Conservation (phyloP, 352 stramenopile species). For the Phytopythium oedochilum region DNA sequence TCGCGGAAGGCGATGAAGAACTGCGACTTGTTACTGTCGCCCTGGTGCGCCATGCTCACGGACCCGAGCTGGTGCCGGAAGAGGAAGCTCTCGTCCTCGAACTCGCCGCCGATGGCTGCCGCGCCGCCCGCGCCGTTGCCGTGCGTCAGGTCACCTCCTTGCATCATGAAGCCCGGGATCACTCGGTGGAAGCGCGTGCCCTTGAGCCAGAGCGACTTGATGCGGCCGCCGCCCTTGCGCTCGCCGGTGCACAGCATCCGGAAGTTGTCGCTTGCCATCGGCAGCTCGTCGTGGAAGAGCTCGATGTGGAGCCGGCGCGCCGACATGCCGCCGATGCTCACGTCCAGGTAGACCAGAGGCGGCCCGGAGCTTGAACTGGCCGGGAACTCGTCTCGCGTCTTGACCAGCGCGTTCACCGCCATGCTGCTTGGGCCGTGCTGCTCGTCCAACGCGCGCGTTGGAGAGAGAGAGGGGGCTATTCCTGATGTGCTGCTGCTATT, state of each 20-base stretch:
- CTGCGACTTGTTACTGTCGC: constrained; percentile 96
- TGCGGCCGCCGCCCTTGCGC: constrained; percentile 41
- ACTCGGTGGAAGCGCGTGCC: constrained; percentile 95
- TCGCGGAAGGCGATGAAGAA: constrained; percentile 97
- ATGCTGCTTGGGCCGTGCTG: no score
- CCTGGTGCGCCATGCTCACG: constrained; percentile 98
- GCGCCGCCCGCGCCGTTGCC: constrained; percentile 92
- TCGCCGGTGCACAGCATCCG: constrained; percentile 67
- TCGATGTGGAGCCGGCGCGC: constrained; percentile 63
- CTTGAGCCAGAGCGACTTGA: constrained; percentile 88
- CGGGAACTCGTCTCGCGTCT: constrained; percentile 42
- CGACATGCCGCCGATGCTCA: constrained; percentile 45
- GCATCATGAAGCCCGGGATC: constrained; percentile 98
- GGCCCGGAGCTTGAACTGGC: constrained; percentile 28
- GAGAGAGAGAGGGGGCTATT: not conserved
- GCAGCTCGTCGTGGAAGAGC: constrained; percentile 72
- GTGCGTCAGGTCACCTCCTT: constrained; percentile 92
- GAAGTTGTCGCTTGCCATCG: constrained; percentile 62
- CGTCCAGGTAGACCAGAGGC: constrained; percentile 59
- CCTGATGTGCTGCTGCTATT: not conserved
- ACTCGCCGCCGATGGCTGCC: constrained; percentile 92
- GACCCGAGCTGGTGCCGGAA: constrained; percentile 89
- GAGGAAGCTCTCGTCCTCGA: constrained; percentile 96
- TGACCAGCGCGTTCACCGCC: constrained; percentile 38
- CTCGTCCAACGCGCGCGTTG: no score